Percentiles rank a stretch among this genome's conserved stretches.
Conservation (phyloP, 768 basidiomycete species). For the Amanita pseudoporphyria region DNA sequence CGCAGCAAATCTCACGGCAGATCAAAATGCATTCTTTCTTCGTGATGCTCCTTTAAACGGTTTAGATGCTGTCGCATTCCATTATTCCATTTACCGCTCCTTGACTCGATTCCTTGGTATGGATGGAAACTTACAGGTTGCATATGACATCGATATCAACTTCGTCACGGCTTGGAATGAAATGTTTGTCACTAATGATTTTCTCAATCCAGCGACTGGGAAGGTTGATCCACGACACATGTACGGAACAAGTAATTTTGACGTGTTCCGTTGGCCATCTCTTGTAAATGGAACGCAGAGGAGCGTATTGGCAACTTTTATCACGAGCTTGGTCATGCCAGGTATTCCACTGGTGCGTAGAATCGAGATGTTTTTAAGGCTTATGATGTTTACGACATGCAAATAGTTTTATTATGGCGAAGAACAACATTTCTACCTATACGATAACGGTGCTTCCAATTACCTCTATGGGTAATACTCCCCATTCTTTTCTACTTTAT, state of each 20-base stretch:
- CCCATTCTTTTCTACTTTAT: neutral
- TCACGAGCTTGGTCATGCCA: slow-evolving; percentile 75
- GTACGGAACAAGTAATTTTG: slow-evolving; percentile 92
- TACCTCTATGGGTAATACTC: slow-evolving; percentile 71
- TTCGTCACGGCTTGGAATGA: slow-evolving; percentile 89
- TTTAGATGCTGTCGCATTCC: slow-evolving; percentile 81
- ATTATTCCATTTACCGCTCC: slow-evolving; percentile 88
- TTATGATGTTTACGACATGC: slow-evolving; percentile 5
- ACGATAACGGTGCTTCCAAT: slow-evolving; percentile 82
- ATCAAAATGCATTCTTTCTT: slow-evolving; percentile 68
- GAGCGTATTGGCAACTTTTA: slow-evolving; percentile 69
- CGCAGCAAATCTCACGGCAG: slow-evolving; percentile 56
- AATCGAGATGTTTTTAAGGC: neutral
- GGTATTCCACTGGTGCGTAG: slow-evolving; percentile 66
- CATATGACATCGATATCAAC: slow-evolving; percentile 75
- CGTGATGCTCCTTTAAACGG: slow-evolving; percentile 51
- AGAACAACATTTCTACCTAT: slow-evolving; percentile 85
- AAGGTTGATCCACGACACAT: slow-evolving; percentile 76
- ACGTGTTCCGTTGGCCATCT: slow-evolving; percentile 91
- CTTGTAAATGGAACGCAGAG: slow-evolving; percentile 75
- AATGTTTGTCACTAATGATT: slow-evolving; percentile 84
- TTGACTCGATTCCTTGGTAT: slow-evolving; percentile 85
- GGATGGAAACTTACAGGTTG: slow-evolving; percentile 91
- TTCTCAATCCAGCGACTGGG: slow-evolving; percentile 62
- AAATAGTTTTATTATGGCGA: slow-evolving; percentile 77